Percentiles rank a stretch among this genome's conserved stretches.
Conservation (phyloP, 2,329 filamentous ascomycete species). For the Stylonectria norvegica region DNA sequence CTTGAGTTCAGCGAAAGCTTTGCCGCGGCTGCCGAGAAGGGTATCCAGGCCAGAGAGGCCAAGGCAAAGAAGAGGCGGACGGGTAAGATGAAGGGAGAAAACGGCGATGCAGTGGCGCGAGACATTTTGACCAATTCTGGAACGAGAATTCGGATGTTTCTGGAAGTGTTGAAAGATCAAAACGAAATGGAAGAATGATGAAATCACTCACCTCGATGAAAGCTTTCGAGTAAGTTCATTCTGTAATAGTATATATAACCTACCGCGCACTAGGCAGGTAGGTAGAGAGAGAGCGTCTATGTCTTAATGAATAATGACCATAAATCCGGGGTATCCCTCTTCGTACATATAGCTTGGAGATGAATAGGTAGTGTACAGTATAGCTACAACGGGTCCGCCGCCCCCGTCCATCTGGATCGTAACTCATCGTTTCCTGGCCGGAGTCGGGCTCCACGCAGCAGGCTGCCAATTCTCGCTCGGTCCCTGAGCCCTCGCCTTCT, state of each 20-base stretch:
- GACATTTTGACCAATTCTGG: slow-evolving; percentile 44
- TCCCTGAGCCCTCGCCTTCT: slow-evolving; percentile 41
- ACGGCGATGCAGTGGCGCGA: slow-evolving; percentile 40
- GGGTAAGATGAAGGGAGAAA: slow-evolving; percentile 31
- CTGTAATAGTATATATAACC: no score
- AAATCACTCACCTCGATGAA: no score
- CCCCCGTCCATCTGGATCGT: background rate
- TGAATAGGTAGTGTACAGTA: slow-evolving; percentile 12
- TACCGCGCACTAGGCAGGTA: no score
- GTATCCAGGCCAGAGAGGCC: slow-evolving; percentile 46
- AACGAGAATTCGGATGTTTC: slow-evolving; percentile 39
- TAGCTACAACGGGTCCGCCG: slow-evolving; percentile 5
- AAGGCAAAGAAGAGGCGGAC: slow-evolving; percentile 44
- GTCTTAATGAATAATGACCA: slow-evolving; percentile 16
- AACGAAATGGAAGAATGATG: slow-evolving; percentile 6
- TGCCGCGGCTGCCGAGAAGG: slow-evolving; percentile 40
- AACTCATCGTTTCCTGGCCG: slow-evolving; percentile 32
- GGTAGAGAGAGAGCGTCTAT: slow-evolving; percentile 2
- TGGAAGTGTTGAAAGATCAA: slow-evolving; percentile 32
- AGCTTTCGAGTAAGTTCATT: no score
- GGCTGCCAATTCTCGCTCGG: slow-evolving; percentile 68
- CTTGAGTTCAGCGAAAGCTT: slow-evolving; percentile 37
- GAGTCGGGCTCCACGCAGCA: slow-evolving; percentile 54
- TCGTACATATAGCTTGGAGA: slow-evolving; percentile 1
- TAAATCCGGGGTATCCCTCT: background rate